Evolutionary conservation across 208 protist genomes (phyloP).

Genomic region (Crithidia bombi): DNA sequence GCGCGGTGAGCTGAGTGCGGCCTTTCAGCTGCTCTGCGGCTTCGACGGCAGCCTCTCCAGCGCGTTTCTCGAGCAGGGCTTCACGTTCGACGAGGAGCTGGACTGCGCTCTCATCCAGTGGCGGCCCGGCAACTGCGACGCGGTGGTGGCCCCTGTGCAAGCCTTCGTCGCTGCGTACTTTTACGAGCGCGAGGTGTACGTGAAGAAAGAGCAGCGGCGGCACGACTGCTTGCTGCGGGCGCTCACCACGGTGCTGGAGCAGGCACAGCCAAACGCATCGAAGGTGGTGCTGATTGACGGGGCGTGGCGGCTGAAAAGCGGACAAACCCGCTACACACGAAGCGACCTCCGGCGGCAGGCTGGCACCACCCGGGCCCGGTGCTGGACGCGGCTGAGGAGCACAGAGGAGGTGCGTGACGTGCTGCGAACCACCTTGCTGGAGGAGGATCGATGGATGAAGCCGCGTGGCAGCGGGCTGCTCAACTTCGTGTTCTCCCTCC

Average conservation of each 20-base stretch:
- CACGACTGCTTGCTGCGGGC: conserved; percentile 56
- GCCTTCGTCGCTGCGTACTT: conserved; percentile 69
- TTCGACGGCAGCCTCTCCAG: conserved; percentile 25
- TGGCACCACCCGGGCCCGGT: conserved; percentile 18
- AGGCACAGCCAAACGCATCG: conserved; percentile 59
- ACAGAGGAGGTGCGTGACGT: conserved; percentile 50
- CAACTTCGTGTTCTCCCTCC: conserved; percentile 74
- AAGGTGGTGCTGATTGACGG: conserved; percentile 70
- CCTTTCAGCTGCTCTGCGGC: conserved; percentile 54
- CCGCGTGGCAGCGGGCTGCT: conserved; percentile 65
- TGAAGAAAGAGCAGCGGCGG: conserved; percentile 50
- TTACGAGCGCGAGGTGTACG: conserved; percentile 67
- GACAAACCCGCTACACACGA: conserved; percentile 17
- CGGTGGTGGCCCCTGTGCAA: conserved; percentile 70
- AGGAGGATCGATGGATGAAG: conserved; percentile 54
- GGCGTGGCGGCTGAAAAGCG: conserved; percentile 18
- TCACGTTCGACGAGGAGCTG: conserved; percentile 62
- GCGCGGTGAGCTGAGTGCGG: conserved; percentile 35
- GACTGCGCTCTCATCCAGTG: conserved; percentile 76
- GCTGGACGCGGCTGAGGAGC: conserved; percentile 45
- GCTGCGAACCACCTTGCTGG: conserved; percentile 32
- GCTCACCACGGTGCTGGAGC: conserved; percentile 54
- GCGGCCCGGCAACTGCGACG: conserved; percentile 55
- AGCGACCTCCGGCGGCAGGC: conserved; percentile 20
- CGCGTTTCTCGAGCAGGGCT: conserved; percentile 70